Evolutionary conservation across 768 basidiomycete species (phyloP).

Genomic region (Leccinum broughii): DNA sequence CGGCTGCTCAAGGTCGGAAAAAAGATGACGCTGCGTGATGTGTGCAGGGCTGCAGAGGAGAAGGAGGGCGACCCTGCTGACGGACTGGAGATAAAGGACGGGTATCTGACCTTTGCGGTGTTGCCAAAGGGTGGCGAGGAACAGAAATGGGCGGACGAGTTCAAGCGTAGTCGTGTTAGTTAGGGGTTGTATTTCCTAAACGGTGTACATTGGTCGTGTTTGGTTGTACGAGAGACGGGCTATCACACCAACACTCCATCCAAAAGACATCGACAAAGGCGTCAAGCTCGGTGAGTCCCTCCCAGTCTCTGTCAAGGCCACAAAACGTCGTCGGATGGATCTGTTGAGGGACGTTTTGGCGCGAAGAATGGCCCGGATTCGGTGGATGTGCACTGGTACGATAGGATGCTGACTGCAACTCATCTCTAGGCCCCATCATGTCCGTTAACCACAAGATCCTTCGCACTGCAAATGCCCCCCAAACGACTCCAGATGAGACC

Average conservation of each 20-base stretch:
- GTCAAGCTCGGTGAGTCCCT: slow-evolving; percentile 68
- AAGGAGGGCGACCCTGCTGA: slow-evolving; percentile 64
- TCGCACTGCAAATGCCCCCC: slow-evolving; percentile 95
- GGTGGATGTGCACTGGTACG: slow-evolving; percentile 53
- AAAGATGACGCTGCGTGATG: slow-evolving; percentile 82
- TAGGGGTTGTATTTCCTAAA: slow-evolving; percentile 18
- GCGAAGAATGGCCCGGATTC: slow-evolving; percentile 35
- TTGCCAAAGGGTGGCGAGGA: slow-evolving; percentile 77
- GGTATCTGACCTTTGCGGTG: slow-evolving; percentile 77
- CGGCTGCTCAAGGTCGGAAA: slow-evolving; percentile 89
- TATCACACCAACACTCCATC: slow-evolving; percentile 13
- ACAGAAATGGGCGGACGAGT: slow-evolving; percentile 84
- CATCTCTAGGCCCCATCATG: slow-evolving; percentile 45
- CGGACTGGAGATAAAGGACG: slow-evolving; percentile 82
- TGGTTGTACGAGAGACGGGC: slow-evolving; percentile 20
- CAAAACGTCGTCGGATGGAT: slow-evolving; percentile 16
- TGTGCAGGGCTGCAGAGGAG: slow-evolving; percentile 61
- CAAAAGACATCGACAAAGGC: slow-evolving; percentile 51
- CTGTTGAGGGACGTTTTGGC: slow-evolving; percentile 20
- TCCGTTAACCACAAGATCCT: slow-evolving; percentile 86
- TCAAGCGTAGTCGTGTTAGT: slow-evolving; percentile 53
- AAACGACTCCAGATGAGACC: slow-evolving; percentile 84
- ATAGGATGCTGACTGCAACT: slow-evolving; percentile 45
- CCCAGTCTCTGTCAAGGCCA: slow-evolving; percentile 29
- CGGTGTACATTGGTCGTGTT: slow-evolving; percentile 30